A percentile compares a stretch with the other conserved stretches of the same genome.
Evolutionary conservation across 352 stramenopile species (phyloP).

Genomic region (Stramenopiles sp.): DNA sequence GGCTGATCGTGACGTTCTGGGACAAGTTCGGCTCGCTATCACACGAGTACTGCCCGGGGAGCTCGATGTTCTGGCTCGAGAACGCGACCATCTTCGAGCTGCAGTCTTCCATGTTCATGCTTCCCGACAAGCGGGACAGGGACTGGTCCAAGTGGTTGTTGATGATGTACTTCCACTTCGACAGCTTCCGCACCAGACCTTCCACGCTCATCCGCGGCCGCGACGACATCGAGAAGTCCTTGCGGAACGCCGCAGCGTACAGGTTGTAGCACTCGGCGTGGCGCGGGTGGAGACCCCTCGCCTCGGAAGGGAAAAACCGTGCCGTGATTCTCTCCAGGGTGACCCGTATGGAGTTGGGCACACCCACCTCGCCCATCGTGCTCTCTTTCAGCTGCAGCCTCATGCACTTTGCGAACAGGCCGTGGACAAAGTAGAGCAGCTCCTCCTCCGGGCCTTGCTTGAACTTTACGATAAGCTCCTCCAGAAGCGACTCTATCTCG

Average conservation of each 20-base stretch:
- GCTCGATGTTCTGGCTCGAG: slow-evolving; percentile 56
- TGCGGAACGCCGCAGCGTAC: not conserved
- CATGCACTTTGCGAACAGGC: slow-evolving; percentile 80
- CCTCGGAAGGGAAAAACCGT: slow-evolving; percentile 55
- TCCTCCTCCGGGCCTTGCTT: slow-evolving; percentile 88
- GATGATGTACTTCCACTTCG: slow-evolving; percentile 66
- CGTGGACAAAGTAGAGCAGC: slow-evolving; percentile 78
- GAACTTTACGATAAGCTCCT: slow-evolving; percentile 95
- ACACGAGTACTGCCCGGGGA: slow-evolving; percentile 68
- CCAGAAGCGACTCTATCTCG: slow-evolving; percentile 91
- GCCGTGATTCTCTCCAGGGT: slow-evolving; percentile 68
- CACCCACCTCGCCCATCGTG: slow-evolving; percentile 21
- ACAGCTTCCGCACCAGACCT: slow-evolving; percentile 52
- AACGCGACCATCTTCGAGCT: slow-evolving; percentile 65
- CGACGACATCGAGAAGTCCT: not conserved
- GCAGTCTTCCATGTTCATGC: slow-evolving; percentile 54
- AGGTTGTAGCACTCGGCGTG: not conserved
- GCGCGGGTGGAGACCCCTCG: not conserved
- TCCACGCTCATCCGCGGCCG: not conserved
- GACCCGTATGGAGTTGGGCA: slow-evolving; percentile 62
- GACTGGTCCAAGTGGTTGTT: slow-evolving; percentile 51
- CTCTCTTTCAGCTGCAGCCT: slow-evolving; percentile 30
- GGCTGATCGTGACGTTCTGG: slow-evolving; percentile 60
- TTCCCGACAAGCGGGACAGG: slow-evolving; percentile 41
- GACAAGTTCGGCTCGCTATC: slow-evolving; percentile 70